phyloP scores from a whole-genome alignment of 108 stramenopile genomes.

The Mediolabrus comicus region DNA sequence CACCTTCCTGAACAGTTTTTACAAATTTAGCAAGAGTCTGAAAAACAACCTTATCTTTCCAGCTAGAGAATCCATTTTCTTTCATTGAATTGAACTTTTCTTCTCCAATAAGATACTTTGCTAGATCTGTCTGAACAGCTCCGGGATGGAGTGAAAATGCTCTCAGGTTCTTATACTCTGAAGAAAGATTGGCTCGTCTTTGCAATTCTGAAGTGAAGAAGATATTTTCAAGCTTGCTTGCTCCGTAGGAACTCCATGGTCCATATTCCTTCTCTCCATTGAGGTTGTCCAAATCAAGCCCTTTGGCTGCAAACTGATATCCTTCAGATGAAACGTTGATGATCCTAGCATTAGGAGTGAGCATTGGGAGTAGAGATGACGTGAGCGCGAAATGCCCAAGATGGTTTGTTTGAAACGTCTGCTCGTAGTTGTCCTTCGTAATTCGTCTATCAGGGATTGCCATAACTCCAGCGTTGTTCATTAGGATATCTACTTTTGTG shows the following conservation, averaged over 20 bases:
- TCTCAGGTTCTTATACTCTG: slow-evolving; percentile 16
- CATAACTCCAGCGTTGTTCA: slow-evolving; percentile 86
- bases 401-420: slow-evolving; percentile 72
- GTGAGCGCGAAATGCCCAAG: slow-evolving; percentile 77
- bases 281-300: slow-evolving; percentile 50
- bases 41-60: slow-evolving; percentile 32
- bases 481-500: slow-evolving; percentile 56
- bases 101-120: slow-evolving; percentile 45
- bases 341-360: slow-evolving; percentile 41
- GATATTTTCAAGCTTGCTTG: slow-evolving; percentile 66
- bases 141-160: slow-evolving; percentile 58
- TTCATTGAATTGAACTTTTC: slow-evolving; percentile 44
- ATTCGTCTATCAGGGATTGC: slow-evolving; percentile 45
- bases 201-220: slow-evolving; percentile 69
- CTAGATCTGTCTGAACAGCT: slow-evolving; percentile 58
- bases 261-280: slow-evolving; percentile 53
- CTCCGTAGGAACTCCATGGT: slow-evolving; percentile 53
- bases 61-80: slow-evolving; percentile 30
- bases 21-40: slow-evolving; percentile 37
- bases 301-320: slow-evolving; percentile 38
- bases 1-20: slow-evolving; percentile 54
- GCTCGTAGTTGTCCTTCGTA: slow-evolving; percentile 70
- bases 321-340: slow-evolving; percentile 63
- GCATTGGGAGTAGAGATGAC: slow-evolving; percentile 39
- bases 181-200: slow-evolving; percentile 25